Evolutionary conservation across 1,284 basidiomycete genomes (phyloP).

Genomic region (Trichosporon sp.): DNA sequence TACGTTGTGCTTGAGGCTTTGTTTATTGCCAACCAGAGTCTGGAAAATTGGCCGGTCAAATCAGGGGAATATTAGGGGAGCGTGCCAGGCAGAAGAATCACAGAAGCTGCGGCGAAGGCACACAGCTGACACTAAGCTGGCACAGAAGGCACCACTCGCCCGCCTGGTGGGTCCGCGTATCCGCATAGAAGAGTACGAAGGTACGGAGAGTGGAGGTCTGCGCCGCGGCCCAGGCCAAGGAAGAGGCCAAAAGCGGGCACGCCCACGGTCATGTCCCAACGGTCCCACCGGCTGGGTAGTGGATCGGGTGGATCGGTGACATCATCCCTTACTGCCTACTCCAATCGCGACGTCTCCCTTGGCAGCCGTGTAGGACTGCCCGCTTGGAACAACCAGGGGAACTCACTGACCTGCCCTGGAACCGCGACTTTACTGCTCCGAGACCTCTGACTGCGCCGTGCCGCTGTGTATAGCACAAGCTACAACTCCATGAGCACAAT

Average conservation of each 20-base stretch:
- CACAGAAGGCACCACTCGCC: not conserved
- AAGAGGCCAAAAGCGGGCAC: not conserved
- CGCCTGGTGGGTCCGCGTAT: too few species aligned
- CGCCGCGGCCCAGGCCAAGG: not conserved
- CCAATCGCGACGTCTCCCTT: constrained; percentile 7
- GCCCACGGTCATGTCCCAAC: not conserved
- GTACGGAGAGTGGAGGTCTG: not conserved
- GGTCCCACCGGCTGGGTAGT: not conserved
- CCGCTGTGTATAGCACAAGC: too few species aligned
- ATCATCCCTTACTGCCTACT: not conserved
- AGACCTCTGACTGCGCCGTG: not conserved
- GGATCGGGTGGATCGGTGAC: not conserved
- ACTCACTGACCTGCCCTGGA: not conserved
- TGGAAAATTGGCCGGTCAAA: not conserved
- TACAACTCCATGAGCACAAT: not conserved
- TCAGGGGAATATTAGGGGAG: not conserved
- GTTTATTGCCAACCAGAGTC: constrained; percentile 7
- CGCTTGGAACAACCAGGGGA: constrained; percentile 6
- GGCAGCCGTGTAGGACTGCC: not conserved
- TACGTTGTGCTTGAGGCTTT: not conserved
- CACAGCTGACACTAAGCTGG: not conserved
- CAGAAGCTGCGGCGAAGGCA: not conserved
- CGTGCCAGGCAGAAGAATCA: not conserved
- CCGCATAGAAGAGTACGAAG: too few species aligned
- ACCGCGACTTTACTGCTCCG: not conserved